These are phyloP conservation scores for Oxyria digyna DNA, from an alignment of 148 eudicot species.

Conservation along the genomic window DNA sequence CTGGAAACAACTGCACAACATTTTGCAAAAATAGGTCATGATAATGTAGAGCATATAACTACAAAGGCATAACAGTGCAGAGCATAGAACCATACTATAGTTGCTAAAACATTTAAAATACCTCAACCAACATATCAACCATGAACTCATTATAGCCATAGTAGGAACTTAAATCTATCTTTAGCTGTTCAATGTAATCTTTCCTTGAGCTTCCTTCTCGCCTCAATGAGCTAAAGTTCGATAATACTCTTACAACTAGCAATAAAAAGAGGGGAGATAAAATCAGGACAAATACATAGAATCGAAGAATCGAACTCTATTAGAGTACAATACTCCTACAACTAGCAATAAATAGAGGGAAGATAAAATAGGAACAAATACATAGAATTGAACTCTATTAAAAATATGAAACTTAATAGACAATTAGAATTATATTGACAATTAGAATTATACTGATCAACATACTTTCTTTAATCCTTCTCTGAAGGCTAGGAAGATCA, in stretches of 20 bases:
- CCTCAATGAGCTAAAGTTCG: constrained; percentile 57
- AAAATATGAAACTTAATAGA: neutral
- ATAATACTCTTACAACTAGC: constrained; percentile 64
- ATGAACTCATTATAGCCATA: constrained; percentile 91
- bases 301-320: neutral
- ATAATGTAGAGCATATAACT: neutral
- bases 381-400: neutral
- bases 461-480: constrained; percentile 91
- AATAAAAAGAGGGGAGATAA: neutral
- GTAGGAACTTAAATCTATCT: constrained; percentile 56
- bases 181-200: constrained; percentile 69
- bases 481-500: constrained; percentile 60
- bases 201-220: constrained; percentile 57
- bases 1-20: constrained; percentile 63
- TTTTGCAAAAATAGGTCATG: neutral
- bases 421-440: neutral
- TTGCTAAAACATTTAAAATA: constrained; percentile 11
- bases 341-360: constrained; percentile 21
- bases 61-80: neutral
- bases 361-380: neutral
- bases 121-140: constrained; percentile 69
- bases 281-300: no score
- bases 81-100: neutral
- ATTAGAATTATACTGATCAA: neutral
- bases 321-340: constrained; percentile 56